Evolutionary conservation across 805 yeast species (phyloP), one percentile per base, ranked within the genome.

Genomic region (Kuraishia capsulata): DNA sequence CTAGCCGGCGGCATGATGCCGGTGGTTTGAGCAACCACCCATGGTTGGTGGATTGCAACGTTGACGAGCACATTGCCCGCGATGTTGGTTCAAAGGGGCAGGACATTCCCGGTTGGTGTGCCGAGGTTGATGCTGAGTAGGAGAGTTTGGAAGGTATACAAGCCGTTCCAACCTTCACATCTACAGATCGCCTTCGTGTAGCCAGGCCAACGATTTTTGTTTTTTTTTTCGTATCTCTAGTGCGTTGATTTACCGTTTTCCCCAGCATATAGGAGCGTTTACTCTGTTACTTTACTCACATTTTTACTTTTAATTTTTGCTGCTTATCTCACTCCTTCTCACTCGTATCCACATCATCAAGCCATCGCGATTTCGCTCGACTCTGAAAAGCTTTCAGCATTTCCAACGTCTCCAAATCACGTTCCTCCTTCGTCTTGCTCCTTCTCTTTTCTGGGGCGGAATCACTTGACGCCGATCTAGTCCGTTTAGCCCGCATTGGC

Each of bases 11-110:
- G 38, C 67, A 63, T 37, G 82, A 76, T 57, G 72, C 78, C 20
- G 71, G 73, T 29, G 64, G 73, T 5, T 62, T 76, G 54, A 57
- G 69, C 35, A 60, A 66, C 23, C 81, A 76, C 51, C 67, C 73
- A 4, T 78, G 78, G 77, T 54, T 76, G n/a, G 42, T 42, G 5
- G 57, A 51, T 32, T 43, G 51, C 35, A 41, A 44, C 20, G 41
- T 42, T n/a, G 57, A 48, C 13, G 52, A 48, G 29, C 39, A 36
- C 8, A 34, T 57, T 13, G 49, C 47, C 21, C 42, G 63, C 23
- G 45, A 46, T 17, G 51, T 36, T 37, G 64, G 64, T 1, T 30
- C 50, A 9, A 45, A 47, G 21, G 66, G 65, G 8, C 55, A 56
- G 35, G 61, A 54, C 37, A 59, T 61, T 20, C 42, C 43, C 28